Evolutionary conservation across 179 eudicot species (phyloP).

Genomic region (Monotropa hypopitys): DNA sequence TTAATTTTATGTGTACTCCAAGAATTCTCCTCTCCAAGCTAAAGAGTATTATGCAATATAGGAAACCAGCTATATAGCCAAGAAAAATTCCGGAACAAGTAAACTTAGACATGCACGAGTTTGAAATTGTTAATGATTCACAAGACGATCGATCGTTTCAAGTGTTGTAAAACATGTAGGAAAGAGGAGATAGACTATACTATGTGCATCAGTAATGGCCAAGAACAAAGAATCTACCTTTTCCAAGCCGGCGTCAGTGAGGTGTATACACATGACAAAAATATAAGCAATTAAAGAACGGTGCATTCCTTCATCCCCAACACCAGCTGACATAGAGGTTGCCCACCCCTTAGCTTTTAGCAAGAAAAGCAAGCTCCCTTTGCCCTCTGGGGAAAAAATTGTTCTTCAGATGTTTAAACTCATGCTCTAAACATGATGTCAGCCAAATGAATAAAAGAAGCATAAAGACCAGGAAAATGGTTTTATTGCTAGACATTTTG

Average conservation of each 20-base stretch:
- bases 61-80: not conserved
- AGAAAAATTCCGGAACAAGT: not conserved
- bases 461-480: not conserved
- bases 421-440: not conserved
- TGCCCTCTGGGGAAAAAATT: conserved; percentile 62
- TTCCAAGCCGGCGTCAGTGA: conserved; percentile 78
- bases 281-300: conserved; percentile 76
- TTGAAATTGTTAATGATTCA: not conserved
- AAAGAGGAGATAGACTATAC: not conserved
- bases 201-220: not conserved
- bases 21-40: not conserved
- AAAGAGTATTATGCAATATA: not conserved
- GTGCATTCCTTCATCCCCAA: conserved; percentile 81
- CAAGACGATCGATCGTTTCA: not conserved
- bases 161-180: not conserved
- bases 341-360: conserved; percentile 82
- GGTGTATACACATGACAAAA: conserved; percentile 74
- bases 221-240: conserved; percentile 35
- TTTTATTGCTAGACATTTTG: not conserved
- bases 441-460: not conserved
- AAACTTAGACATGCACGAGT: not conserved
- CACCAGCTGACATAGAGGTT: conserved; percentile 92
- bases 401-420: not conserved
- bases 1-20: not conserved
- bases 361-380: conserved; percentile 78